Conservation (phyloP, 176 grass and related monocot species). For the Leersia perrieri region DNA sequence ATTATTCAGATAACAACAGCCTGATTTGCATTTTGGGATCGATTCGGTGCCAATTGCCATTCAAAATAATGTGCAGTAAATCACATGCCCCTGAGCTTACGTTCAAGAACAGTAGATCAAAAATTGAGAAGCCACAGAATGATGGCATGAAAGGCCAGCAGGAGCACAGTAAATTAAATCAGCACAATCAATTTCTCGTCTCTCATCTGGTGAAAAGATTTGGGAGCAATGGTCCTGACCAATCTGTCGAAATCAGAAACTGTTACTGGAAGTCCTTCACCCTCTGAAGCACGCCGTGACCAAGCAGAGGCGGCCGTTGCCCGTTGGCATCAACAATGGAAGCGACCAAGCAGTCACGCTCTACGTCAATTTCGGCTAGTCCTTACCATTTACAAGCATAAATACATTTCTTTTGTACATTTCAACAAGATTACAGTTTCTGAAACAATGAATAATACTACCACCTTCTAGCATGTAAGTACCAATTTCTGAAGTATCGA, state of each 20-base stretch:
- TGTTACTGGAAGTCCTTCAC: not conserved
- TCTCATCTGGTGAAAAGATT: not conserved
- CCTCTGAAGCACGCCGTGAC: conserved; percentile 18
- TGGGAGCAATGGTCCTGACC: not conserved
- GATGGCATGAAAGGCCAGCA: not conserved
- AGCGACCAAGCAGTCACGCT: not conserved
- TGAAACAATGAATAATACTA: not conserved
- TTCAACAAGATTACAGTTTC: too few relatives aligned
- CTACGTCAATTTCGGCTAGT: not conserved
- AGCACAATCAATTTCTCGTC: not conserved
- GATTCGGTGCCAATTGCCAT: not conserved
- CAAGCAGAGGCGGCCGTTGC: too few relatives aligned
- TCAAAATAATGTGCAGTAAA: not conserved
- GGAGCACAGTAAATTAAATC: not conserved
- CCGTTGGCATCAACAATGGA: not conserved
- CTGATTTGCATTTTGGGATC: not conserved
- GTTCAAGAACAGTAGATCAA: not conserved
- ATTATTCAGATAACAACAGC: not conserved
- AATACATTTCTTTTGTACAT: not conserved
- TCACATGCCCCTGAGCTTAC: not conserved
- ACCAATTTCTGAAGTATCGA: not conserved
- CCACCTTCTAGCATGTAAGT: not conserved
- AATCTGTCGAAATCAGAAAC: not conserved
- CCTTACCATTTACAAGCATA: not conserved
- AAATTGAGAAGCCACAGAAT: not conserved